Evolutionary conservation across 2,329 filamentous ascomycete species (phyloP).

Genomic region (Periconia sp.): DNA sequence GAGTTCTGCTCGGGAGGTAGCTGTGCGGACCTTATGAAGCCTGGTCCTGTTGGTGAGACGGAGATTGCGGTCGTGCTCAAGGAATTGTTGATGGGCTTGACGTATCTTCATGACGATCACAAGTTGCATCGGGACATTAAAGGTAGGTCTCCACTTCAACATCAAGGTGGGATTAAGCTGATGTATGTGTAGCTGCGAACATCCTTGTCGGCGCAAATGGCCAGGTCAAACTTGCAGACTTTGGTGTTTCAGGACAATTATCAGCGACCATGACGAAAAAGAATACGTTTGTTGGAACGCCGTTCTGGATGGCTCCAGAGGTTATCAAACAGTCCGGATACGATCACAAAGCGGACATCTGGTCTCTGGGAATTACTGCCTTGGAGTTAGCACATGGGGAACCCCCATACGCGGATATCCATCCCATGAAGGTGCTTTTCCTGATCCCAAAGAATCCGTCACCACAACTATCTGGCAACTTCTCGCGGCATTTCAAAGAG

Average conservation of each 20-base stretch:
- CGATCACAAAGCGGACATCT: constrained; percentile 97
- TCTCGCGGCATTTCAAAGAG: constrained; percentile 53
- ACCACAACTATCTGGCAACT: constrained; percentile 64
- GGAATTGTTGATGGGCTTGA: constrained; percentile 84
- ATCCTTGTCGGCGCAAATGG: constrained; percentile 85
- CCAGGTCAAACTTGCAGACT: constrained; percentile 96
- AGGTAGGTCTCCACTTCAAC: constrained; percentile 55
- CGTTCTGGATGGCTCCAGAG: constrained; percentile 99
- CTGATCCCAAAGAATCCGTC: constrained; percentile 93
- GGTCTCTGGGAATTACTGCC: constrained; percentile 93
- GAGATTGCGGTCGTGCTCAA: constrained; percentile 96
- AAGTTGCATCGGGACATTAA: constrained; percentile 97
- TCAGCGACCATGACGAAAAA: constrained; percentile 99
- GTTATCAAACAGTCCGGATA: constrained; percentile 98
- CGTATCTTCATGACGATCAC: constrained; percentile 92
- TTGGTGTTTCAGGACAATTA: constrained; percentile 93
- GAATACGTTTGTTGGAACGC: constrained; percentile 97
- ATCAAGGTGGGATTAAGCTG: not conserved
- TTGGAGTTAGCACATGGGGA: constrained; percentile 90
- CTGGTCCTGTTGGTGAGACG: constrained; percentile 85
- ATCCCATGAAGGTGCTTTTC: constrained; percentile 98
- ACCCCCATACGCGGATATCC: constrained; percentile 92
- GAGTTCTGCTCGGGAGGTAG: constrained; percentile 97
- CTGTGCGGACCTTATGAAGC: constrained; percentile 94
- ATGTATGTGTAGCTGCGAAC: constrained; percentile 74